Base-by-base conservation (phyloP, 169 alveolate genomes). In the Plasmodium yoelii region DNA sequence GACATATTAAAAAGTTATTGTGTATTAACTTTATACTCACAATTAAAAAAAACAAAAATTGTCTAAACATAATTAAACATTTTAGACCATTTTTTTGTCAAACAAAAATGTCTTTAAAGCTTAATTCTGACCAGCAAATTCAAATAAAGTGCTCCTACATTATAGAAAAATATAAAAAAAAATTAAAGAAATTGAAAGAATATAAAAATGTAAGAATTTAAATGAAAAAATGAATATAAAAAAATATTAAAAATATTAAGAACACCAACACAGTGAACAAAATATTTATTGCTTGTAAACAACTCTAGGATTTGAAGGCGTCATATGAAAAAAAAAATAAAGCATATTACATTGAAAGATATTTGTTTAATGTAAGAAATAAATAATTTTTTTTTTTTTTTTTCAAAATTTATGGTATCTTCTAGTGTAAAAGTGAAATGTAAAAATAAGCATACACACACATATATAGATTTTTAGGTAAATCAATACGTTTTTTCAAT, bases 131-230 rank as follows among this genome's bases (percentile, higher is more conserved):
- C 2, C 5, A 84, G 9, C 9, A 51, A 46, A 70, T 69, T 57
- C 91, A 84, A 73, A 84, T 84, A 57, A 84, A 69, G 39, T 84
- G 91, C 57, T 68, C 87, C 77, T 84, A 84, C 60, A 5, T 84
- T 49, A 84, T 84, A 69, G 91, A 84, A 42, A 84, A 84, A 68
- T 84, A 84, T 39, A 67, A 84, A 69, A 84, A 59, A 42, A 84
- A 84, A 44, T 53, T 84, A 34, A 70, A 60, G 53, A 84, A 84
- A 47, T 42, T 84, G 67, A 84, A 84, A 53, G 75, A 69, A 73
- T 71, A 86, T 84, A 84, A 84, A 64, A 22, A 5, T 55, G 34
- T 19, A 55, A 61, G 9, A 46, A 24, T 26, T 9, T 19, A 47
- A 61, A 69, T 56, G 47, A 13, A 42, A 65, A 53, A 71, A 63